Evolutionary conservation across 768 basidiomycete species (phyloP).

Genomic region (Phanerochaete carnosa): DNA sequence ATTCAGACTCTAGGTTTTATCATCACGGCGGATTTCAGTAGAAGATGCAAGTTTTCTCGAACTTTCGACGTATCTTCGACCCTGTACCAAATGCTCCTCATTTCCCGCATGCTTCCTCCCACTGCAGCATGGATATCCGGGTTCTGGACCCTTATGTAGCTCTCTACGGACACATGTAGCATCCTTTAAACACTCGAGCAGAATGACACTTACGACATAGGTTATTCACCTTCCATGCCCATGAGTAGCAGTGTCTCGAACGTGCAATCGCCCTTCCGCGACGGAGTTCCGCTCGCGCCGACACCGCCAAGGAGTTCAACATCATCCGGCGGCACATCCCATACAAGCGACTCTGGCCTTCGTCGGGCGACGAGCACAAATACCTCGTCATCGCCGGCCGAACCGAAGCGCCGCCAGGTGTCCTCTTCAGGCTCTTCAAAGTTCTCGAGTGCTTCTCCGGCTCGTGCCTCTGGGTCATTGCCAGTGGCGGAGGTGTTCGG

Average conservation of each 20-base stretch:
- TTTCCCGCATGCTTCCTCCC: background rate
- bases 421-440: slow-evolving; percentile 3
- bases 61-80: background rate
- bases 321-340: slow-evolving; percentile 53
- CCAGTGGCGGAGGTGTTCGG: slow-evolving; percentile 23
- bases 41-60: background rate
- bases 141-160: background rate
- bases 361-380: slow-evolving; percentile 66
- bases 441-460: background rate
- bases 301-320: slow-evolving; percentile 54
- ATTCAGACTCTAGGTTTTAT: slow-evolving; percentile 14
- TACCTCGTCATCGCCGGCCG: slow-evolving; percentile 24
- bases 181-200: background rate
- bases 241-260: slow-evolving; percentile 65
- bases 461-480: background rate
- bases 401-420: slow-evolving; percentile 20
- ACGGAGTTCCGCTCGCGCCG: slow-evolving; percentile 42
- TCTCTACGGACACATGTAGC: background rate
- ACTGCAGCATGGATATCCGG: background rate
- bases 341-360: slow-evolving; percentile 51
- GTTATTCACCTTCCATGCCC: slow-evolving; percentile 22
- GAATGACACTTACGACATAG: background rate
- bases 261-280: slow-evolving; percentile 58
- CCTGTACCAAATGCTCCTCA: too few species aligned
- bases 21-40: slow-evolving; percentile 19